These are phyloP conservation scores for Carallia pectinifolia DNA, from an alignment of 345 rosid species.

Conservation along the genomic window DNA sequence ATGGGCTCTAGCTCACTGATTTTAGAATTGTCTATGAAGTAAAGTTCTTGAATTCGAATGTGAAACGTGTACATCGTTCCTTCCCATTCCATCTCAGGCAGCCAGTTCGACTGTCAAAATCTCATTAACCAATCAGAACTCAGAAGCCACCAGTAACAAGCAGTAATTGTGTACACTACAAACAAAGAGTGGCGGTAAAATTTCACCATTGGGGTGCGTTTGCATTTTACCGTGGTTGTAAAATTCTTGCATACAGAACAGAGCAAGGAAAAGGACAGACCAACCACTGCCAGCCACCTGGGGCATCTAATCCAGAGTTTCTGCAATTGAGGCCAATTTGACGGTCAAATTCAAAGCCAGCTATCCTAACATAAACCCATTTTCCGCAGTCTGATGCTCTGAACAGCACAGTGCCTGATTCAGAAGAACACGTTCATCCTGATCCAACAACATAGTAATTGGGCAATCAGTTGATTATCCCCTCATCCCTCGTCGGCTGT, in stretches of 20 bases:
- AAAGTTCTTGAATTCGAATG: too few relatives aligned
- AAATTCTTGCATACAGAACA: neutral
- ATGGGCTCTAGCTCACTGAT: too few relatives aligned
- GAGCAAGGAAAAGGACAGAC: neutral
- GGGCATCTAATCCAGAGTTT: neutral
- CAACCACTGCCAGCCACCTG: slow-evolving; percentile 14
- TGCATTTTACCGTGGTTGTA: too few relatives aligned
- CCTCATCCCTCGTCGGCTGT: slow-evolving; percentile 13
- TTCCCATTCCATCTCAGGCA: too few relatives aligned
- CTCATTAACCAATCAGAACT: too few relatives aligned
- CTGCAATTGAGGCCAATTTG: slow-evolving; percentile 19
- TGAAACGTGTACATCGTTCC: too few relatives aligned
- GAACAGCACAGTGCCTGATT: slow-evolving; percentile 4
- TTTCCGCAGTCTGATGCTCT: slow-evolving; percentile 10
- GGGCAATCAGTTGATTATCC: slow-evolving; percentile 12
- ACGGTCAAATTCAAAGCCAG: slow-evolving; percentile 18
- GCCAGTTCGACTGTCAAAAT: too few relatives aligned
- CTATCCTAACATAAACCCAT: slow-evolving; percentile 8
- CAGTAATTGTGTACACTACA: too few relatives aligned
- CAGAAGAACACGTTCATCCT: slow-evolving; percentile 21
- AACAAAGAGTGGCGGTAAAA: too few relatives aligned
- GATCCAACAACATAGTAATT: slow-evolving; percentile 12
- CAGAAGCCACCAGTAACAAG: too few relatives aligned
- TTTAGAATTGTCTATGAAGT: too few relatives aligned
- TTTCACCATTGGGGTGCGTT: too few relatives aligned